These are phyloP conservation scores for Vitis hybrid DNA, from an alignment of 177 flowering plant species.

Conservation along the genomic window DNA sequence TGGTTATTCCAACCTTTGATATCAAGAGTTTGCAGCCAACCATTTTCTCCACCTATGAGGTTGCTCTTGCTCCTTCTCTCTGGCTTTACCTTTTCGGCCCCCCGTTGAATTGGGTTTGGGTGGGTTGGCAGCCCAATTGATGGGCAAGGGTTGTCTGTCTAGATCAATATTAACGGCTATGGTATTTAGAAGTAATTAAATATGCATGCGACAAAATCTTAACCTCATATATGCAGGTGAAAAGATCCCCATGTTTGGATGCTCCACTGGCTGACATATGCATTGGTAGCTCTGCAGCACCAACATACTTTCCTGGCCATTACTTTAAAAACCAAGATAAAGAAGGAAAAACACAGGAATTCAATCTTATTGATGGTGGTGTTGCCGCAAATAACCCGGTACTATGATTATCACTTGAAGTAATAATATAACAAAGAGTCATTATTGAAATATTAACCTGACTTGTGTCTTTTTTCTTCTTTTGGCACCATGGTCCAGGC, in stretches of 20 bases:
- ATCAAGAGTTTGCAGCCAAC: no score
- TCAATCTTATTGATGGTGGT: slow-evolving; percentile 51
- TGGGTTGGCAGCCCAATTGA: no score
- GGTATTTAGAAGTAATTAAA: no score
- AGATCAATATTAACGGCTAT: no score
- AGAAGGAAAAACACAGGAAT: slow-evolving; percentile 21
- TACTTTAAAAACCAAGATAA: slow-evolving; percentile 27
- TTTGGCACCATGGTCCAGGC: slow-evolving; percentile 24
- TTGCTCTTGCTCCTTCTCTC: not conserved
- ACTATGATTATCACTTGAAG: not conserved
- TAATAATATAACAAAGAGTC: no score
- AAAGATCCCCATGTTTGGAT: slow-evolving; percentile 13
- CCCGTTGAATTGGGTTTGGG: no score
- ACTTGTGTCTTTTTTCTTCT: no score
- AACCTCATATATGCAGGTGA: slow-evolving; percentile 16
- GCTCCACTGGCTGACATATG: slow-evolving; percentile 41
- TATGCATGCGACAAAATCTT: no score
- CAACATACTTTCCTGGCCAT: slow-evolving; percentile 42
- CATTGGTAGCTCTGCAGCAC: slow-evolving; percentile 48
- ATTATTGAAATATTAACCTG: no score
- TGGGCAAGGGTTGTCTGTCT: no score
- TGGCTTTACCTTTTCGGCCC: slow-evolving; percentile 11
- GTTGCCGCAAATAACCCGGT: slow-evolving; percentile 47
- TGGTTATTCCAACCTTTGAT: no score
- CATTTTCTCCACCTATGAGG: not conserved